Conservation (phyloP, 2,329 filamentous ascomycete species). For the Curvularia sp. region DNA sequence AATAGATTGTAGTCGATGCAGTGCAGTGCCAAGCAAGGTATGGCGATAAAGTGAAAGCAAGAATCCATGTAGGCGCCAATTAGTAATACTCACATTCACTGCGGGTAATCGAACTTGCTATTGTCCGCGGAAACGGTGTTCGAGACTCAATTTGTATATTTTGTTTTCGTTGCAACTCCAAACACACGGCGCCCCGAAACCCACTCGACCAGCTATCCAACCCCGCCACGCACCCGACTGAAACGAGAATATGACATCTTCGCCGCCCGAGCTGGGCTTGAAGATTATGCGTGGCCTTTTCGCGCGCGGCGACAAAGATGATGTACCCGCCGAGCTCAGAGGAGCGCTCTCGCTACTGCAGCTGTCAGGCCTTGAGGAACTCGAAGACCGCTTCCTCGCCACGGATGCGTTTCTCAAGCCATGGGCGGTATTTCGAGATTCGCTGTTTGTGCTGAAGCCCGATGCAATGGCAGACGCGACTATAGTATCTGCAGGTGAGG, state of each 20-base stretch:
- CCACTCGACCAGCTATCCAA: not conserved
- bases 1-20: not conserved
- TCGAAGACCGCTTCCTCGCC: conserved; percentile 42
- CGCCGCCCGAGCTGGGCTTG: conserved; percentile 13
- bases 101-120: not conserved
- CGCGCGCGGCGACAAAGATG: conserved; percentile 20
- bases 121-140: not conserved
- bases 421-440: conserved; percentile 44
- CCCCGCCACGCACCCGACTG: not conserved
- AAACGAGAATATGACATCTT: conserved; percentile 12
- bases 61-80: not conserved
- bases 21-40: not conserved
- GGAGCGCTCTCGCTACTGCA: conserved; percentile 36
- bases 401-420: conserved; percentile 41
- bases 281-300: conserved; percentile 28
- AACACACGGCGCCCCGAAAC: not conserved
- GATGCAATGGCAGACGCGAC: conserved; percentile 21
- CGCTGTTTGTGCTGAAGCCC: conserved; percentile 31
- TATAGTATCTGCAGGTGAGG: not conserved
- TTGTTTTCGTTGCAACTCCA: not conserved
- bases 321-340: conserved; percentile 28
- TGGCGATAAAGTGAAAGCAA: conserved; percentile 1
- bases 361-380: conserved; percentile 26
- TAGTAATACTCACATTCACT: not conserved
- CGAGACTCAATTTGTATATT: not conserved